These are phyloP conservation scores for Bimuria novae-zelandiae DNA, from an alignment of 2,329 filamentous ascomycete species.

Conservation along the genomic window DNA sequence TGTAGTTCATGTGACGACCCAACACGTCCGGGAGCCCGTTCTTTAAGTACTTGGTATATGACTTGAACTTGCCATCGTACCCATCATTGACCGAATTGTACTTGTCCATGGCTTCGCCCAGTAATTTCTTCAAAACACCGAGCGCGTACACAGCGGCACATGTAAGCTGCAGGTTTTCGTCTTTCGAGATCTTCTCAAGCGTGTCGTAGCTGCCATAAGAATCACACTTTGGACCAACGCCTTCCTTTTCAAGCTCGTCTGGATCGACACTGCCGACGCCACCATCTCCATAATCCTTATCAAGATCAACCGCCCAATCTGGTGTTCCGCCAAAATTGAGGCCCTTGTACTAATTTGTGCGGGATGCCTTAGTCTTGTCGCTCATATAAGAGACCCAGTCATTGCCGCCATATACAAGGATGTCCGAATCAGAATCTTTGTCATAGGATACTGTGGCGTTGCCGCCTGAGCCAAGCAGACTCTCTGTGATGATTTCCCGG, in stretches of 20 bases:
- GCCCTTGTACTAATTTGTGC: constrained; percentile 7
- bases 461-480: neutral
- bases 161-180: neutral
- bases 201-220: neutral
- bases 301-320: constrained; percentile 37
- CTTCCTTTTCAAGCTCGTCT: neutral
- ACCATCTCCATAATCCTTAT: neutral
- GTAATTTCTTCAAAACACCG: constrained; percentile 1
- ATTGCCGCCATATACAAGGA: neutral
- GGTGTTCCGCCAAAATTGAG: constrained; percentile 37
- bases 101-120: constrained; percentile 3
- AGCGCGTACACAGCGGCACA: constrained; percentile 4
- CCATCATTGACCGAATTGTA: constrained; percentile 10
- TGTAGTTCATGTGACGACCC: neutral
- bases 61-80: constrained; percentile 11
- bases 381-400: constrained; percentile 12
- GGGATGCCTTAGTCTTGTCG: constrained; percentile 1
- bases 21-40: constrained; percentile 8
- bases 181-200: constrained; percentile 8
- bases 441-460: neutral
- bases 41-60: constrained; percentile 10
- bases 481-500: constrained; percentile 29
- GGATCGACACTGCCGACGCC: neutral
- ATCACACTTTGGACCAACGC: constrained; percentile 4
- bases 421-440: neutral